phyloP scores from a whole-genome alignment of 768 basidiomycete species.

The Phanerochaete sordida region DNA sequence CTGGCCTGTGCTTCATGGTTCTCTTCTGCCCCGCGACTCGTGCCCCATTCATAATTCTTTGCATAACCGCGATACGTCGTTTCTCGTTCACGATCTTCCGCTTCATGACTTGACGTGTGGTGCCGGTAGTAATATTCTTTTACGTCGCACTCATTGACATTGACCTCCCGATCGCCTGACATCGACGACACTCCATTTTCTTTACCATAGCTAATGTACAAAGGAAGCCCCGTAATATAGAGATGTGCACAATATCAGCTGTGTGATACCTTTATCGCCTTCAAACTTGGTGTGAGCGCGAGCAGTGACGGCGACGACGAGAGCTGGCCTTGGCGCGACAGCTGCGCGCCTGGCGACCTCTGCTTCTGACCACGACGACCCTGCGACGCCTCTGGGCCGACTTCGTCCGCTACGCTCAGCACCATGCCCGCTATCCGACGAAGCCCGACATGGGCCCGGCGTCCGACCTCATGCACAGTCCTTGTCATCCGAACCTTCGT shows the following conservation, averaged over 20 bases:
- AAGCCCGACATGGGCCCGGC: too few species aligned
- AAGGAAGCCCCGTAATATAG: conserved; percentile 12
- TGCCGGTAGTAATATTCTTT: conserved; percentile 13
- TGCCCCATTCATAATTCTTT: conserved; percentile 1
- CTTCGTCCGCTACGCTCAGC: too few species aligned
- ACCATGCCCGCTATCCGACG: too few species aligned
- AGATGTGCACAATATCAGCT: conserved; percentile 1
- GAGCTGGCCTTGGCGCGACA: too few species aligned
- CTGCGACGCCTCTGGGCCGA: too few species aligned
- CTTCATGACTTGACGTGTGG: conserved; percentile 16
- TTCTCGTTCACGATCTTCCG: conserved; percentile 9
- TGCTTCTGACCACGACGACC: too few species aligned
- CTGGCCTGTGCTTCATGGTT: conserved; percentile 1
- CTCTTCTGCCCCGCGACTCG: not conserved
- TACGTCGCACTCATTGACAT: conserved; percentile 15
- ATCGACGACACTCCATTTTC: conserved; percentile 2
- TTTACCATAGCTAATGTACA: conserved; percentile 5
- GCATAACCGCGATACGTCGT: conserved; percentile 5
- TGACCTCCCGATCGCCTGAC: not conserved
- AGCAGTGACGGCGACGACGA: not conserved
- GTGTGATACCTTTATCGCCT: not conserved
- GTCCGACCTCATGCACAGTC: too few species aligned
- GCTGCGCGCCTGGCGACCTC: too few species aligned
- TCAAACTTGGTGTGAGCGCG: not conserved
- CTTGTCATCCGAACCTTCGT: too few species aligned